Conservation (phyloP, 176 grass and related monocot genomes). For the bread wheat (Triticum aestivum) region DNA sequence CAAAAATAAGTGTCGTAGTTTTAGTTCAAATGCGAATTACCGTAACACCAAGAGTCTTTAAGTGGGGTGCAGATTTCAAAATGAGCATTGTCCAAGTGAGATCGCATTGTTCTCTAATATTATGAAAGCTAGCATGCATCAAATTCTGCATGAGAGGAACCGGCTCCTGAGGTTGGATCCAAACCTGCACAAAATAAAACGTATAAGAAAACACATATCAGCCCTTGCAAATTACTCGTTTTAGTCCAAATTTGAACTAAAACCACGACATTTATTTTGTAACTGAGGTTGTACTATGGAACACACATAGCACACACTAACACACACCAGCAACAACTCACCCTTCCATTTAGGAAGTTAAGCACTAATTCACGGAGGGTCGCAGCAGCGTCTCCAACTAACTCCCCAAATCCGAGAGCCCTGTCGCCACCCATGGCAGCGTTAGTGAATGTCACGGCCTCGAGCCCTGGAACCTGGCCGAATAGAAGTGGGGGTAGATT, state of each 20-base stretch:
- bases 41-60: not conserved
- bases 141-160: not conserved
- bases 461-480: not conserved
- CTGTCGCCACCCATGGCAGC: not conserved
- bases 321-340: not conserved
- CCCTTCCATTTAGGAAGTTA: not conserved
- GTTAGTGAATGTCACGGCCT: not conserved
- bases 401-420: not conserved
- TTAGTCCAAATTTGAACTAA: no score
- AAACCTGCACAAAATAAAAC: not conserved
- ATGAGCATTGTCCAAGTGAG: not conserved
- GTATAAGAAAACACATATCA: not conserved
- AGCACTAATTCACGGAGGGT: not conserved
- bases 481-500: not conserved
- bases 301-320: no score
- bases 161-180: not conserved
- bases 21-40: not conserved
- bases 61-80: not conserved
- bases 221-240: no score
- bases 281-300: no score
- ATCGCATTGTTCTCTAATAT: not conserved
- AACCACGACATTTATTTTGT: no score
- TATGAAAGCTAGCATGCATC: not conserved
- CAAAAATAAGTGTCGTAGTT: no score
- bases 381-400: not conserved